phyloP scores from a whole-genome alignment of 1,139 yeast species.

The Taphrina flavorubra region DNA sequence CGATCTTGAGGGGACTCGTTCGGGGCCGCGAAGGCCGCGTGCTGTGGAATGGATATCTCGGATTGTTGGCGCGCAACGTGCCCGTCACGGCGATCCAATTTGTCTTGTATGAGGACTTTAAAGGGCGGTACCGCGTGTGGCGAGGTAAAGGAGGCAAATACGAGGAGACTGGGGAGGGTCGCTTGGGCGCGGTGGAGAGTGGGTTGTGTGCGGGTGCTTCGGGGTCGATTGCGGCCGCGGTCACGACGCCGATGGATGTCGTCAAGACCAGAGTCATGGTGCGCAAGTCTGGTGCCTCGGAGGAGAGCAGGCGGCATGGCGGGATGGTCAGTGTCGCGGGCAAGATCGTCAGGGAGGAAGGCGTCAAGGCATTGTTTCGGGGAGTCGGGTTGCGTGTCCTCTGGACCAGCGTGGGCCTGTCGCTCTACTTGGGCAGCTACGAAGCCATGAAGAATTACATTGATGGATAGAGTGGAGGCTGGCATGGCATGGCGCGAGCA shows the following conservation, averaged over 20 bases:
- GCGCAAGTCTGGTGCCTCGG: constrained; percentile 42
- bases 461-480: constrained; percentile 7
- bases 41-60: constrained; percentile 87
- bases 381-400: constrained; percentile 94
- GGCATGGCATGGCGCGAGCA: not conserved
- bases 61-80: constrained; percentile 90
- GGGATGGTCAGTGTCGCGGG: constrained; percentile 56
- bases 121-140: constrained; percentile 52
- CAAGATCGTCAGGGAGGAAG: constrained; percentile 66
- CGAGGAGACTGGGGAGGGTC: constrained; percentile 10
- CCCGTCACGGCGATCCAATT: constrained; percentile 96
- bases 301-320: constrained; percentile 56
- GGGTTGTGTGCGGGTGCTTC: constrained; percentile 79
- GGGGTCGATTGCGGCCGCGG: constrained; percentile 82
- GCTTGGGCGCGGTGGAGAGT: constrained; percentile 81
- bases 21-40: constrained; percentile 64
- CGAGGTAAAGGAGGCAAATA: not conserved
- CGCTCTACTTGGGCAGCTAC: constrained; percentile 89
- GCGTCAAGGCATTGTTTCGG: constrained; percentile 67
- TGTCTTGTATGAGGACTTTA: constrained; percentile 86
- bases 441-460: constrained; percentile 41
- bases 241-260: constrained; percentile 92
- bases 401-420: constrained; percentile 99
- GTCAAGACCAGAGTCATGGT: constrained; percentile 86
- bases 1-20: constrained; percentile 63